These are phyloP conservation scores for Suaeda aralocaspica DNA, from an alignment of 148 eudicot genomes.

Conservation along the genomic window DNA sequence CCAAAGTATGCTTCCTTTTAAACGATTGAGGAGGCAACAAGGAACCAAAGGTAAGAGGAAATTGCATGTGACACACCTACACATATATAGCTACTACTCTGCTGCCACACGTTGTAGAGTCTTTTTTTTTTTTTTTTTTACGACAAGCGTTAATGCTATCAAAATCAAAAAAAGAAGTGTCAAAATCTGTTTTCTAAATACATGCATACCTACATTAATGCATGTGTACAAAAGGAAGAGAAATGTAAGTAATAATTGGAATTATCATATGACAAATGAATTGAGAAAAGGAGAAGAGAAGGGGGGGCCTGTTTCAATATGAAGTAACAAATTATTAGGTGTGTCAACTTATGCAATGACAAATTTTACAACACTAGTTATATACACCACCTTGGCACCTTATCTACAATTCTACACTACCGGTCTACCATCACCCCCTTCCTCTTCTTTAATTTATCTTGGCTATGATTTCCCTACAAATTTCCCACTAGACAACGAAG, in stretches of 20 bases:
- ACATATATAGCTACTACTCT: too few species aligned
- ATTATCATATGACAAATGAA: not conserved
- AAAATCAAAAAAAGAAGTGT: too few species aligned
- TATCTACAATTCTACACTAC: too few species aligned
- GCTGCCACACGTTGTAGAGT: too few species aligned
- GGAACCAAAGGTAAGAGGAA: too few species aligned
- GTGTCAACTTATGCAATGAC: slow-evolving; percentile 15
- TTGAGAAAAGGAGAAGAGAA: not conserved
- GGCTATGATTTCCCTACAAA: slow-evolving; percentile 16
- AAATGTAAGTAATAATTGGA: slow-evolving; percentile 5
- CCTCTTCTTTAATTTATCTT: not conserved
- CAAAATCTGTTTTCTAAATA: too few species aligned
- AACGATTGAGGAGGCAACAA: too few species aligned
- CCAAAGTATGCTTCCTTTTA: too few species aligned
- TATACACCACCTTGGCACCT: not conserved
- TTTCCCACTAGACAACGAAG: slow-evolving; percentile 16
- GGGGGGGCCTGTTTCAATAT: slow-evolving; percentile 22
- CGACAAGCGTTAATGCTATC: too few species aligned
- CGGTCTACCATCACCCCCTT: not conserved
- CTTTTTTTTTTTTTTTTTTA: too few species aligned
- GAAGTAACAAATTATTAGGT: slow-evolving; percentile 19
- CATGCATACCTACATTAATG: too few species aligned
- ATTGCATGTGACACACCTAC: too few species aligned
- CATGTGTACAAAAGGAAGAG: not conserved
- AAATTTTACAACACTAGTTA: slow-evolving; percentile 7